These are phyloP conservation scores for Lantana camara DNA, from an alignment of 257 asterid genomes.

Conservation along the genomic window DNA sequence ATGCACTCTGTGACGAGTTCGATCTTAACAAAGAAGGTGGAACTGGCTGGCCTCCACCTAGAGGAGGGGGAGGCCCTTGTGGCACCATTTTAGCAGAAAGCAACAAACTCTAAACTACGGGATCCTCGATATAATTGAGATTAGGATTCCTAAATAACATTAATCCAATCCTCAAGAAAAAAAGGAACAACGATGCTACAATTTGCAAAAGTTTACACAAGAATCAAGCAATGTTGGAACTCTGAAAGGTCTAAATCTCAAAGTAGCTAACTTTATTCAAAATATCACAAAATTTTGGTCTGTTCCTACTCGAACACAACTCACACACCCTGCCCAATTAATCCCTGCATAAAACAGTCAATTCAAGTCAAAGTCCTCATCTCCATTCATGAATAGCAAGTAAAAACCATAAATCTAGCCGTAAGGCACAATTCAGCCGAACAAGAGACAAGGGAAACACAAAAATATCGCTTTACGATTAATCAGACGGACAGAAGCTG, in stretches of 20 bases:
- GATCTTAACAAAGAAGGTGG: conserved; percentile 65
- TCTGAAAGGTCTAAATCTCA: conserved; percentile 9
- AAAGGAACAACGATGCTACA: neutral
- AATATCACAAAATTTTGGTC: conserved; percentile 28
- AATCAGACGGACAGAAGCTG: neutral
- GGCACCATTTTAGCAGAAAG: conserved; percentile 57
- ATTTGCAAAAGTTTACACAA: too few relatives aligned
- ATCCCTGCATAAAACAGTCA: conserved; percentile 43
- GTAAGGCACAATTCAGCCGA: neutral
- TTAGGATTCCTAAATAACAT: conserved; percentile 24
- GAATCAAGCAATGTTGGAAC: conserved; percentile 11
- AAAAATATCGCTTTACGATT: neutral
- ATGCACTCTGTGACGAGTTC: conserved; percentile 61
- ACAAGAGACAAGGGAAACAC: neutral
- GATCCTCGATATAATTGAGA: conserved; percentile 22
- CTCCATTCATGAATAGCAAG: conserved; percentile 14
- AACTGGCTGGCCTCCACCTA: conserved; percentile 63
- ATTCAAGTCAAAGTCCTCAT: conserved; percentile 25
- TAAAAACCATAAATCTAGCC: neutral
- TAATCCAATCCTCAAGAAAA: conserved; percentile 25
- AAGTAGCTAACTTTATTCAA: conserved; percentile 27
- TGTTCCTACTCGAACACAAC: conserved; percentile 19
- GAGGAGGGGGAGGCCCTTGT: conserved; percentile 69
- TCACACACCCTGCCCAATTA: conserved; percentile 19
- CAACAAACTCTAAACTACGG: conserved; percentile 25